A percentile compares a stretch with the other conserved stretches of the same genome.
These are phyloP conservation scores for Aspergillus bridgeri DNA, from an alignment of 495 filamentous ascomycete genomes.

Conservation along the genomic window DNA sequence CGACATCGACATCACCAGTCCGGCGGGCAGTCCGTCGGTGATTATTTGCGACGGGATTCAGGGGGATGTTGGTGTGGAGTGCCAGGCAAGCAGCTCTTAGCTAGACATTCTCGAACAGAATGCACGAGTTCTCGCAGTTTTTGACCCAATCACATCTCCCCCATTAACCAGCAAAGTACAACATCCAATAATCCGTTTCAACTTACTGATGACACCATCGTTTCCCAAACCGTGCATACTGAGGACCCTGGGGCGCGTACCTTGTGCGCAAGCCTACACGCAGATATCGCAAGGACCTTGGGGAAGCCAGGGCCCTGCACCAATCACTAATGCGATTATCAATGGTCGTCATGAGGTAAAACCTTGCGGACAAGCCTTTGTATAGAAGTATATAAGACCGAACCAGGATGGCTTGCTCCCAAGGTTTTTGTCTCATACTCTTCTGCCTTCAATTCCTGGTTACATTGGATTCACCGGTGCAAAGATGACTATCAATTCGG, in stretches of 20 bases:
- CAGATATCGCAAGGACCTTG: constrained; percentile 3
- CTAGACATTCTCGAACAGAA: not conserved
- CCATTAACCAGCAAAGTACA: too few relatives aligned
- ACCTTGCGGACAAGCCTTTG: constrained; percentile 2
- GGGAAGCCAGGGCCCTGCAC: not conserved
- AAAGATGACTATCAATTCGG: constrained; percentile 35
- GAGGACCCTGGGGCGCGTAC: not conserved
- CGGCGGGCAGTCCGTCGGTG: constrained; percentile 41
- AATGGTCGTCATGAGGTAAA: not conserved
- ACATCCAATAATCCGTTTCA: not conserved
- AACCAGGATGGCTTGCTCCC: not conserved
- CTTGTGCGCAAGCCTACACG: not conserved
- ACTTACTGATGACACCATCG: not conserved
- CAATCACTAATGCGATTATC: constrained; percentile 3
- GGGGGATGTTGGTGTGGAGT: constrained; percentile 48
- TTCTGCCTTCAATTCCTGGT: not conserved
- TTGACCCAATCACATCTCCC: not conserved
- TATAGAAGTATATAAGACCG: constrained; percentile 3
- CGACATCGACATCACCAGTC: constrained; percentile 48
- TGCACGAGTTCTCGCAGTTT: not conserved
- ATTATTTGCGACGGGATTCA: constrained; percentile 52
- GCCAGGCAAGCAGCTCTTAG: constrained; percentile 12
- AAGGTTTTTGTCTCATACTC: not conserved
- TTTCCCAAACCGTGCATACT: not conserved
- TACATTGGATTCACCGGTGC: not conserved